Evolutionary conservation across 257 asterid species (phyloP).

Genomic region (Solanum microdontum): DNA sequence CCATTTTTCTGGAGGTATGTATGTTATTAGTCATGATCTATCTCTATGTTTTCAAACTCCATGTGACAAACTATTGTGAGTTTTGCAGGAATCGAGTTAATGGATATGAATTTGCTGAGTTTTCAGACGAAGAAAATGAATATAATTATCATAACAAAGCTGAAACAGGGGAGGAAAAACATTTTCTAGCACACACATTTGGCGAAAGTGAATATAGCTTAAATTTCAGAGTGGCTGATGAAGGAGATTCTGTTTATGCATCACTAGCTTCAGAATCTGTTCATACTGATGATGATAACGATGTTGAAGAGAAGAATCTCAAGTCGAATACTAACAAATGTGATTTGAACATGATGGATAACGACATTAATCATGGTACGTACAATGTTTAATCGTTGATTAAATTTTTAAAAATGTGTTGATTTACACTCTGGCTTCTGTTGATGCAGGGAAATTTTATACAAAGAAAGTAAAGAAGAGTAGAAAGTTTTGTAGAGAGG

Average conservation of each 20-base stretch:
- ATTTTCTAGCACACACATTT: conserved; percentile 6
- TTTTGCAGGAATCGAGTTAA: conserved; percentile 41
- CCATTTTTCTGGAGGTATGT: conserved; percentile 56
- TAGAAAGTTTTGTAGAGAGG: conserved; percentile 23
- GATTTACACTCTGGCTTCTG: background rate
- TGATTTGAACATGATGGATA: conserved; percentile 11
- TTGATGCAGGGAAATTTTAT: background rate
- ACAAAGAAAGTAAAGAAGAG: conserved; percentile 3
- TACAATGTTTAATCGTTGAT: background rate
- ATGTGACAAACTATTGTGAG: background rate
- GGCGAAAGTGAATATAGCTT: background rate
- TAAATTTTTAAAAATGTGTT: background rate
- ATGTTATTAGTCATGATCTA: background rate
- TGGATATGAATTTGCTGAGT: conserved; percentile 29
- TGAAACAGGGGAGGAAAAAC: conserved; percentile 10
- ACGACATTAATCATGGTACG: conserved; percentile 20
- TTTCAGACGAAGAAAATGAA: conserved; percentile 46
- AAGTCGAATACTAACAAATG: background rate
- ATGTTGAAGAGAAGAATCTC: conserved; percentile 27
- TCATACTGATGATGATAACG: conserved; percentile 10
- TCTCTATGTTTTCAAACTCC: background rate
- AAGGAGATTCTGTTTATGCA: conserved; percentile 20
- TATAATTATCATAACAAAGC: background rate
- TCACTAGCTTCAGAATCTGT: conserved; percentile 33
- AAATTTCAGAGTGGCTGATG: background rate